Evolutionary conservation across 495 filamentous ascomycete genomes (phyloP).

Genomic region (Polyplosphaeria fusca): DNA sequence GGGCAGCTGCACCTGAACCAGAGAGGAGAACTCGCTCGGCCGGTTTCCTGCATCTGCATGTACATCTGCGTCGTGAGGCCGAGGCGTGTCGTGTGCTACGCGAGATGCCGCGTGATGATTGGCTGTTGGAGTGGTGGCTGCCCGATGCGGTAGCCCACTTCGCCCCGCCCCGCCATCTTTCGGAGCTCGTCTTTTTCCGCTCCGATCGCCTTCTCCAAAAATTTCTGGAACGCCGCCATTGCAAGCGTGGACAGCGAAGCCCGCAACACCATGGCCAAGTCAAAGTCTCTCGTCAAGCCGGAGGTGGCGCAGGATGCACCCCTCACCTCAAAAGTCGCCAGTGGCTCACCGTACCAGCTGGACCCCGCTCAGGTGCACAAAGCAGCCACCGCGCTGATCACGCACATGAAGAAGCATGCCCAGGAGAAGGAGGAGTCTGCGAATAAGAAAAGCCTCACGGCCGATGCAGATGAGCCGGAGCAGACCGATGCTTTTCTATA

Average conservation of each 20-base stretch:
- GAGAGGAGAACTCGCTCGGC: not conserved
- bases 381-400: conserved; percentile 76
- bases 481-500: conserved; percentile 64
- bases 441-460: conserved; percentile 64
- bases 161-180: not conserved
- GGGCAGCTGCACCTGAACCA: conserved; percentile 1
- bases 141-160: not conserved
- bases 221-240: not conserved
- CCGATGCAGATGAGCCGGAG: conserved; percentile 40
- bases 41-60: conserved; percentile 14
- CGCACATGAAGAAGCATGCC: conserved; percentile 69
- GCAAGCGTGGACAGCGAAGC: not conserved
- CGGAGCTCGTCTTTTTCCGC: conserved; percentile 4
- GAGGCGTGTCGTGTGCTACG: not conserved
- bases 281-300: conserved; percentile 4
- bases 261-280: conserved; percentile 21
- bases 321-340: conserved; percentile 17
- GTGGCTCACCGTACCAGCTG: conserved; percentile 62
- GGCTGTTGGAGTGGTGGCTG: not conserved
- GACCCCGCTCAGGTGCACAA: conserved; percentile 61
- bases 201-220: not conserved
- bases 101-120: conserved; percentile 11
- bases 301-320: not conserved
- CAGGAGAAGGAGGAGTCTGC: conserved; percentile 54
- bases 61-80: not conserved